Base-by-base conservation (phyloP, 495 filamentous ascomycete genomes). In the Podospora tetraspora region DNA sequence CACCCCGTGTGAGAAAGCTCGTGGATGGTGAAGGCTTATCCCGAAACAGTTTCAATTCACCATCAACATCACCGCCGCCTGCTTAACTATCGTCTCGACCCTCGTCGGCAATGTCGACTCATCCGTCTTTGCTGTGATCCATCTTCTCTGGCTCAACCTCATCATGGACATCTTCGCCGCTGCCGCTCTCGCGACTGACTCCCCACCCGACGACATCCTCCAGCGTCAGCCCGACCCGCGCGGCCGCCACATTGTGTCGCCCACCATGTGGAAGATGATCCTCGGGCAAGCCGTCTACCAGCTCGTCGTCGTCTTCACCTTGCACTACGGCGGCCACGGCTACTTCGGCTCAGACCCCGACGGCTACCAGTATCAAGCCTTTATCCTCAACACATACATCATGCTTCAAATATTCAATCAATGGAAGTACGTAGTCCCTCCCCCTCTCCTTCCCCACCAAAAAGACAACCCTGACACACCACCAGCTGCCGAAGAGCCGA, bases 251-350 rank as follows among this genome's bases (percentile, higher is more conserved):
- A 83, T 95, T 10, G 89, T 94, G 71, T 90, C 89, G 0, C 75
- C 89, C 22, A 91, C 86, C 21, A 95, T 95, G 92, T 94, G 91
- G 91, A 95, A 94, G 77, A 94, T 94, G 91, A 94, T 95, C 67
- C 82, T 92, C 25, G 91, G 91, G 21, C 91, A 95, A 73, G 86
- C 92, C 4, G 80, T 93, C 37, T 94, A 92, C 74, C 91, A 95
- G 74, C 86, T 95, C 1, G 83, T 78, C 21, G 81, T 92, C 43
- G 91, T 89, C 1, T 89, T 93, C 65, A 79, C 89, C 68, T 83
- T 94, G 27, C 90, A 91, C 78, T 95, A 91, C 69, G 90, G 82
- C 3, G 89, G 6, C 68, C 80, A 0, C 84, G 91, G 27, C 82
- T 92, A 56, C 83, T 86, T 27, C 70, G 73, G 5, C 19, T 13